Conservation (phyloP, 208 protist genomes). For the Leptomonas pyrrhocoris region DNA sequence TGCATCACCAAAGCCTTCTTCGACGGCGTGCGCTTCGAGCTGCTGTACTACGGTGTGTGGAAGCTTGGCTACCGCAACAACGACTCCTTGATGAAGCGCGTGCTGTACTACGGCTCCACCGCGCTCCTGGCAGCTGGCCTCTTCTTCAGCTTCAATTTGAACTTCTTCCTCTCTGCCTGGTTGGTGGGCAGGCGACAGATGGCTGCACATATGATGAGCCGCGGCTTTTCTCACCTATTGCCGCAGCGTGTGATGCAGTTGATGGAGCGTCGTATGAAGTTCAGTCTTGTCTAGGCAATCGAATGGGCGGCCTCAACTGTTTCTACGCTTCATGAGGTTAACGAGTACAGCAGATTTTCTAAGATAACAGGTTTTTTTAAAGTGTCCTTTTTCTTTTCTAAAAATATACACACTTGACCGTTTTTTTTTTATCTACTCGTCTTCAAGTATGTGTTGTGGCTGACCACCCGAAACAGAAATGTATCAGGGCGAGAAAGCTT, state of each 20-base stretch:
- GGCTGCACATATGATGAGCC: constrained; percentile 26
- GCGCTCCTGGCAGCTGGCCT: constrained; percentile 30
- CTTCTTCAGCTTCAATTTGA: constrained; percentile 25
- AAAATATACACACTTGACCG: no score
- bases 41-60: constrained; percentile 48
- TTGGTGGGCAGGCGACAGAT: constrained; percentile 35
- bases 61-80: constrained; percentile 36
- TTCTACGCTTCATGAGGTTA: background rate
- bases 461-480: no score
- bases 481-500: no score
- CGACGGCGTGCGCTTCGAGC: constrained; percentile 39
- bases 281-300: background rate
- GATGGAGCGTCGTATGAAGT: constrained; percentile 16
- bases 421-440: no score
- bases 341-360: no score
- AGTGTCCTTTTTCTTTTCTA: background rate
- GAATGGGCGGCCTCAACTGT: background rate
- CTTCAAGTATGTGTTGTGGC: no score
- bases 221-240: constrained; percentile 18
- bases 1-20: constrained; percentile 36
- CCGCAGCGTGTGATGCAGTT: constrained; percentile 15
- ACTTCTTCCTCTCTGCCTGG: constrained; percentile 32
- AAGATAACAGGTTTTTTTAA: no score
- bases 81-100: constrained; percentile 20
- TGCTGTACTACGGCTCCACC: constrained; percentile 42